These are phyloP conservation scores for Phylloporus sp. DNA, from an alignment of 768 basidiomycete species.

Conservation along the genomic window DNA sequence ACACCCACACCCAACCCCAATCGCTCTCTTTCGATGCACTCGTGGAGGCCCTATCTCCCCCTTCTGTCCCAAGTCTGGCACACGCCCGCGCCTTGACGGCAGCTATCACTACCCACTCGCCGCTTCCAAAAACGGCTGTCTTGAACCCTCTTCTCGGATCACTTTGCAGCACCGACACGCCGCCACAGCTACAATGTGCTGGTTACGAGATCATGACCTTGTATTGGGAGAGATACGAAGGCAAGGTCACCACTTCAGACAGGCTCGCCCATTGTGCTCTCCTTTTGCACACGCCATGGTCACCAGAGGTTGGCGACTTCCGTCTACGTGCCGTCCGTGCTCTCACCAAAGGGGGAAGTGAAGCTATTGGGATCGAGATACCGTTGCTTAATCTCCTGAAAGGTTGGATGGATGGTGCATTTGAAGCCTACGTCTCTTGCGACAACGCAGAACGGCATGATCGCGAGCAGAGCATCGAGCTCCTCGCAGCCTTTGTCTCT, in stretches of 20 bases:
- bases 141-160: constrained; percentile 59
- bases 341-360: constrained; percentile 56
- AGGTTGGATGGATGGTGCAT: constrained; percentile 65
- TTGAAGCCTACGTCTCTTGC: constrained; percentile 43
- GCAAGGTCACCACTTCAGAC: constrained; percentile 50
- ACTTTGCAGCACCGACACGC: constrained; percentile 53
- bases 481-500: constrained; percentile 56
- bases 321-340: constrained; percentile 65
- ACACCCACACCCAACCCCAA: constrained; percentile 30
- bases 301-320: constrained; percentile 65
- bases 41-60: constrained; percentile 43
- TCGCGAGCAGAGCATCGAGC: constrained; percentile 60
- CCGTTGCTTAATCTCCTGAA: constrained; percentile 53
- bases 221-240: constrained; percentile 61
- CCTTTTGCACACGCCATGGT: constrained; percentile 55
- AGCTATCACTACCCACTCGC: constrained; percentile 47
- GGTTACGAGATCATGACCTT: constrained; percentile 72
- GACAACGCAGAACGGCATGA: constrained; percentile 46
- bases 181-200: constrained; percentile 55
- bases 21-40: constrained; percentile 41
- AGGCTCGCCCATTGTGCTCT: constrained; percentile 61
- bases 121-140: constrained; percentile 49
- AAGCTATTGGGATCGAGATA: constrained; percentile 63
- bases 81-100: constrained; percentile 61
- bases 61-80: constrained; percentile 60